Conservation (phyloP, 106 monocot species). For the Ottelia alismoides region DNA sequence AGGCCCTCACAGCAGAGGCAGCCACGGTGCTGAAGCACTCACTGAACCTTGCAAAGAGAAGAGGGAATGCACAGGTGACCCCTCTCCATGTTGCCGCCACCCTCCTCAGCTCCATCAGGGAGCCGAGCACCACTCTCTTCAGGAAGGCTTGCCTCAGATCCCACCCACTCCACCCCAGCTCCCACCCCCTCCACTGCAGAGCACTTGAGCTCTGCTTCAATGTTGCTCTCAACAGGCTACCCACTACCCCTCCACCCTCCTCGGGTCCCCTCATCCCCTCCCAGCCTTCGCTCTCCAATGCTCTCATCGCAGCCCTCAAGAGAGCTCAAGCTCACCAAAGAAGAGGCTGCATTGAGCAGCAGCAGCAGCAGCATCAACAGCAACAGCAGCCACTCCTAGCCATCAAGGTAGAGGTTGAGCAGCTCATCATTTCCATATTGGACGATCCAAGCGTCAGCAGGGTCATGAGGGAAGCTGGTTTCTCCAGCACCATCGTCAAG, state of each 20-base stretch:
- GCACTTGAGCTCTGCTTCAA: conserved; percentile 98
- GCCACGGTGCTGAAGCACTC: conserved; percentile 76
- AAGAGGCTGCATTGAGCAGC: conserved; percentile 73
- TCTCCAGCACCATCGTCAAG: conserved; percentile 82
- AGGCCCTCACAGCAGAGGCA: conserved; percentile 89
- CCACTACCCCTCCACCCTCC: conserved; percentile 46
- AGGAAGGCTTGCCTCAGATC: conserved; percentile 69
- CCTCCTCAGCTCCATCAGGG: conserved; percentile 44
- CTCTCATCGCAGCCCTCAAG: conserved; percentile 91
- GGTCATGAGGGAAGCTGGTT: conserved; percentile 97
- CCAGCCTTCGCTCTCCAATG: conserved; percentile 77
- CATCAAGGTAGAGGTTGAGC: conserved; percentile 88
- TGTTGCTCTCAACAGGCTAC: conserved; percentile 90
- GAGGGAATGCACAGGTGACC: conserved; percentile 92
- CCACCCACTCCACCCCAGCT: conserved; percentile 41
- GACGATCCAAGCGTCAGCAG: conserved; percentile 96
- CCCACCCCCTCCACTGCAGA: conserved; percentile 70
- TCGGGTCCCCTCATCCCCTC: conserved; percentile 31
- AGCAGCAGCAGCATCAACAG: conserved; percentile 37
- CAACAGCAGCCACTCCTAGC: conserved; percentile 56
- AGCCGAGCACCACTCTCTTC: conserved; percentile 33
- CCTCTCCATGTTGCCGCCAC: conserved; percentile 87
- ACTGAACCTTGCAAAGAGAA: conserved; percentile 48
- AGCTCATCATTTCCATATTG: conserved; percentile 83
- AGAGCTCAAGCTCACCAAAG: conserved; percentile 92